Evolutionary conservation across 2,329 filamentous ascomycete species (phyloP).

Genomic region (Xylaria polymorpha): DNA sequence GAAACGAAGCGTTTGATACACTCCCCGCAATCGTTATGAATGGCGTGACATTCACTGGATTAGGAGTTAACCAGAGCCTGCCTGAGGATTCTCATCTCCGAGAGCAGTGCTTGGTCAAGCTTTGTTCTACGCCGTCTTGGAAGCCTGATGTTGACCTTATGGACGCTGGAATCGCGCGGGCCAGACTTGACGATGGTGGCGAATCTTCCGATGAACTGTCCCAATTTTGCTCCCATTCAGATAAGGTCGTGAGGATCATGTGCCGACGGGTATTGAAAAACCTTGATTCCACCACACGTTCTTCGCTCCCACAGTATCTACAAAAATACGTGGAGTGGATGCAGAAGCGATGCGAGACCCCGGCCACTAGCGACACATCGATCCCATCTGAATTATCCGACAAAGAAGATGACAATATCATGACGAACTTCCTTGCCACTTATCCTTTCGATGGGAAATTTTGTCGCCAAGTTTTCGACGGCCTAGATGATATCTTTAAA

Average conservation of each 20-base stretch:
- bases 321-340: conserved; percentile 25
- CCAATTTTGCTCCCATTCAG: conserved; percentile 16
- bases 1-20: conserved; percentile 18
- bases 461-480: conserved; percentile 4
- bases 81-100: neutral
- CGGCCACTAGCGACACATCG: neutral
- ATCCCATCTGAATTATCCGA: neutral
- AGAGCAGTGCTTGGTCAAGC: conserved; percentile 14
- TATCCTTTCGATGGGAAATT: conserved; percentile 22
- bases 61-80: conserved; percentile 17
- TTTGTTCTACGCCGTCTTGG: conserved; percentile 18
- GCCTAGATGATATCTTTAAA: conserved; percentile 15
- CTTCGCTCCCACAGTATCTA: conserved; percentile 19
- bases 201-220: conserved; percentile 10
- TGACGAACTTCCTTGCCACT: conserved; percentile 7
- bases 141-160: conserved; percentile 21
- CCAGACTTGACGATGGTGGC: conserved; percentile 6
- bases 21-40: conserved; percentile 17
- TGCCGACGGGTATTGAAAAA: conserved; percentile 15
- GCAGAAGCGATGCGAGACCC: conserved; percentile 13
- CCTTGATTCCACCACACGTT: conserved; percentile 3
- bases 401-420: neutral
- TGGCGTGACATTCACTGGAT: conserved; percentile 18
- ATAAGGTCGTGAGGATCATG: conserved; percentile 21
- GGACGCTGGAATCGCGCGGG: neutral